Evolutionary conservation across 176 grass and related monocot genomes (phyloP).

Genomic region (Paspalum vaginatum): DNA sequence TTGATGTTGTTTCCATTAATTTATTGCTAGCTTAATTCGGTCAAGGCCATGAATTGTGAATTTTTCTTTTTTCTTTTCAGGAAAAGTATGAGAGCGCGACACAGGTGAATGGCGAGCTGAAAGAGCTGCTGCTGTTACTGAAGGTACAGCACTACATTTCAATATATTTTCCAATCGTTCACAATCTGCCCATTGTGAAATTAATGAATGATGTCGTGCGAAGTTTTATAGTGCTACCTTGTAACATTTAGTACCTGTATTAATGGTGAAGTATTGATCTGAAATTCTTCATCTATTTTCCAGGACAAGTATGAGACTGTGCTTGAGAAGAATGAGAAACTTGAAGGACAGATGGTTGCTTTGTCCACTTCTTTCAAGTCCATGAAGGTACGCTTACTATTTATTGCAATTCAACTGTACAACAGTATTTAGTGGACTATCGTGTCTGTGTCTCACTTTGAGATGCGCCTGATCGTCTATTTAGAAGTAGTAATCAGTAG

Average conservation of each 20-base stretch:
- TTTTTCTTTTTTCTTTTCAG: slow-evolving; percentile 31
- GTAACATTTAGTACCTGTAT: too few species aligned
- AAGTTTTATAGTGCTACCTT: too few species aligned
- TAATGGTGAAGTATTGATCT: not conserved
- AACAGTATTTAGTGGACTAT: not conserved
- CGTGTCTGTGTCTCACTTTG: too few species aligned
- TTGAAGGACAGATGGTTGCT: slow-evolving; percentile 43
- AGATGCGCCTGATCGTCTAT: too few species aligned
- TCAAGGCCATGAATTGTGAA: not conserved
- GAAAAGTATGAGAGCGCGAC: slow-evolving; percentile 15
- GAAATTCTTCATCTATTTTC: slow-evolving; percentile 17
- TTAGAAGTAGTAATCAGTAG: not conserved
- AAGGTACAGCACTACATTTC: slow-evolving; percentile 36
- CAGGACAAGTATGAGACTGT: slow-evolving; percentile 56
- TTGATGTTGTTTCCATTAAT: not conserved
- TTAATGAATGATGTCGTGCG: too few species aligned
- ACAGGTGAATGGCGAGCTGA: slow-evolving; percentile 27
- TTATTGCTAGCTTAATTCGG: not conserved
- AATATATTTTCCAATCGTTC: too few species aligned
- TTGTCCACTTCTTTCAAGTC: slow-evolving; percentile 42
- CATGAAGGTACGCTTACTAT: slow-evolving; percentile 46
- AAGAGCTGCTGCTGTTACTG: slow-evolving; percentile 42
- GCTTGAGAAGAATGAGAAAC: slow-evolving; percentile 49
- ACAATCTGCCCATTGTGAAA: too few species aligned
- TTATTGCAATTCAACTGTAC: not conserved